These are phyloP conservation scores for Afroboletus lepidellus DNA, from an alignment of 1,284 basidiomycete genomes.

Conservation along the genomic window DNA sequence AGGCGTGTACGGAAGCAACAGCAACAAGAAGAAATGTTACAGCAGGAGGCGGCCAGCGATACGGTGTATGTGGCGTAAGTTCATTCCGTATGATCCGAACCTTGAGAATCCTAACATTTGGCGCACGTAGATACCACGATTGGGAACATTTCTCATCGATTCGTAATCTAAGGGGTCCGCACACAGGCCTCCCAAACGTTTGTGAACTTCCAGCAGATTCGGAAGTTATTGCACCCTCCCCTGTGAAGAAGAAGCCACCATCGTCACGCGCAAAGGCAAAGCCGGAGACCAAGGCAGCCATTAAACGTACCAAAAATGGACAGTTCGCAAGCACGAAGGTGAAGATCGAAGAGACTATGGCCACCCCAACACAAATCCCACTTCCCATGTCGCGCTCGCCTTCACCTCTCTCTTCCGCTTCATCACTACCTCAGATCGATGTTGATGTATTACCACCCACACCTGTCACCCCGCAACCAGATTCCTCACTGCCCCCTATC, in stretches of 20 bases:
- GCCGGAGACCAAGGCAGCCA: slow-evolving; percentile 31
- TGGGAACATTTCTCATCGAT: slow-evolving; percentile 96
- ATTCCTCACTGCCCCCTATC: slow-evolving; percentile 32
- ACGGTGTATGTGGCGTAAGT: slow-evolving; percentile 82
- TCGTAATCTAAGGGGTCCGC: slow-evolving; percentile 82
- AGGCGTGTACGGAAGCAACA: slow-evolving; percentile 31
- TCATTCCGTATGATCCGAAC: background rate
- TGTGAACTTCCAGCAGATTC: slow-evolving; percentile 47
- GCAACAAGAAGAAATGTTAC: slow-evolving; percentile 30
- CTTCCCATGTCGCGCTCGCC: slow-evolving; percentile 47
- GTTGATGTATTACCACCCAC: slow-evolving; percentile 31
- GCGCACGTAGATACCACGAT: slow-evolving; percentile 69
- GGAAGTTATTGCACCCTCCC: slow-evolving; percentile 24
- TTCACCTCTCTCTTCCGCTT: slow-evolving; percentile 38
- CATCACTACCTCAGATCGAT: slow-evolving; percentile 31
- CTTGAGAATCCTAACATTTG: slow-evolving; percentile 7
- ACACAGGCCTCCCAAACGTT: slow-evolving; percentile 73
- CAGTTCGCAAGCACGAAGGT: slow-evolving; percentile 27
- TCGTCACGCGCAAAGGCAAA: slow-evolving; percentile 22
- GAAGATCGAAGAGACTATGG: slow-evolving; percentile 23
- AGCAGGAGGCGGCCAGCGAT: slow-evolving; percentile 31
- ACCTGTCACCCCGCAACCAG: slow-evolving; percentile 21
- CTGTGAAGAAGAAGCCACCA: slow-evolving; percentile 32
- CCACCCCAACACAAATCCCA: slow-evolving; percentile 37
- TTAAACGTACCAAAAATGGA: slow-evolving; percentile 28